Evolutionary conservation across 306 rosid species (phyloP).

Genomic region (Lathyrus oleraceus): DNA sequence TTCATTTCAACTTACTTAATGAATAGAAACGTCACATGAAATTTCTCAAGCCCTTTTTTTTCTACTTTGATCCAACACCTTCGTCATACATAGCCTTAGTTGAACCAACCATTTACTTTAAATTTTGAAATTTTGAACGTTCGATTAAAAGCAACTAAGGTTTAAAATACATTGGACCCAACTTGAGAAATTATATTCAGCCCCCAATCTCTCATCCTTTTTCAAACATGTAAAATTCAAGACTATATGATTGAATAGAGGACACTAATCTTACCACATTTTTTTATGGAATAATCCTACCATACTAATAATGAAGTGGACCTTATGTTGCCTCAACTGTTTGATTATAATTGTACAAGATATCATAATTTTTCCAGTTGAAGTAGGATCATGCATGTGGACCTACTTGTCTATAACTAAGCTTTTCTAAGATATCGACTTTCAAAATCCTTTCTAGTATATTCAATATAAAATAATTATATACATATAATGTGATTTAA

Average conservation of each 20-base stretch:
- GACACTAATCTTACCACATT: slow-evolving; percentile 13
- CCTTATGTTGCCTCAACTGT: slow-evolving; percentile 22
- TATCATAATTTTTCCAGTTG: slow-evolving; percentile 16
- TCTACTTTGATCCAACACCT: no score
- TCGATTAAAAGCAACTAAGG: no score
- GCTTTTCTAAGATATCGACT: not conserved
- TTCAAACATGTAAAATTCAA: not conserved
- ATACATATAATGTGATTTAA: not conserved
- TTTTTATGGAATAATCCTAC: not conserved
- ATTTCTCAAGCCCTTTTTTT: no score
- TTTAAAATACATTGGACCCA: not conserved
- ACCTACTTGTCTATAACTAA: not conserved
- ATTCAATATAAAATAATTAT: not conserved
- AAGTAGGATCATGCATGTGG: slow-evolving; percentile 6
- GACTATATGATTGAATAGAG: not conserved
- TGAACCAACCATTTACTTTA: no score
- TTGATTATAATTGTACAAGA: slow-evolving; percentile 30
- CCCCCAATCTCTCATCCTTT: not conserved
- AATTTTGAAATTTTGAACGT: no score
- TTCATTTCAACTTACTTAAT: no score
- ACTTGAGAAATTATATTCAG: not conserved
- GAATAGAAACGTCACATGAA: no score
- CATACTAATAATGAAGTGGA: slow-evolving; percentile 22
- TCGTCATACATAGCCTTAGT: no score
- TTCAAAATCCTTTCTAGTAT: not conserved